These are phyloP conservation scores for Lactarius sp. DNA, from an alignment of 768 basidiomycete genomes.

Conservation along the genomic window DNA sequence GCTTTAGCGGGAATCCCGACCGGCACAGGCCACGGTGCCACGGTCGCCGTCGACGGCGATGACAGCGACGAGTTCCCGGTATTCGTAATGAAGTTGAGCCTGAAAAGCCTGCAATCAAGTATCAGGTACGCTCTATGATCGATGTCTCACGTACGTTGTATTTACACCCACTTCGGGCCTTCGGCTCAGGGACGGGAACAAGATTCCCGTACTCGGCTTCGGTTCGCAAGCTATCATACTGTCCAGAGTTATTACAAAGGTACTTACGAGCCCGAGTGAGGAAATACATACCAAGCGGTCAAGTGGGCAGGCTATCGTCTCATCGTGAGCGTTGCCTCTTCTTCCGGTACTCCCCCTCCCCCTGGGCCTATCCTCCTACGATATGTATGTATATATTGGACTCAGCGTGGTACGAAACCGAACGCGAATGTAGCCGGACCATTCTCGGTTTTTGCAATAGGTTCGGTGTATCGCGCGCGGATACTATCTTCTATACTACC, in stretches of 20 bases:
- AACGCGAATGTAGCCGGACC: slow-evolving; percentile 56
- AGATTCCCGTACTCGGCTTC: slow-evolving; percentile 52
- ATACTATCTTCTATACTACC: slow-evolving; percentile 61
- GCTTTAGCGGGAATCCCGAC: too few species aligned
- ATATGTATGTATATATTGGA: slow-evolving; percentile 32
- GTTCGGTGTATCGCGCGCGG: slow-evolving; percentile 47
- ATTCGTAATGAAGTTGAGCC: slow-evolving; percentile 15
- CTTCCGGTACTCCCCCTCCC: background rate
- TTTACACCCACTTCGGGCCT: background rate
- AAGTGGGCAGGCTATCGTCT: slow-evolving; percentile 60
- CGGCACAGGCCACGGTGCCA: background rate
- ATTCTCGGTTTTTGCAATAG: slow-evolving; percentile 50
- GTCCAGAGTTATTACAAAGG: slow-evolving; percentile 29
- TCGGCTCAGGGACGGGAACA: slow-evolving; percentile 49
- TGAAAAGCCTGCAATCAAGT: slow-evolving; percentile 10
- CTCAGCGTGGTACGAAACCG: slow-evolving; percentile 60
- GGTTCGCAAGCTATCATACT: too few species aligned
- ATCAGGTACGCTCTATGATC: slow-evolving; percentile 8
- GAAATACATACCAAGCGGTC: slow-evolving; percentile 51
- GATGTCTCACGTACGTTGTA: background rate
- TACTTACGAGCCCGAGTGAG: slow-evolving; percentile 60
- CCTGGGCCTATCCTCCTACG: slow-evolving; percentile 13
- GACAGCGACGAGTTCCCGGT: slow-evolving; percentile 1
- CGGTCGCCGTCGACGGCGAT: background rate
- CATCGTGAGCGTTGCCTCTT: slow-evolving; percentile 40